Evolutionary conservation across 2,329 filamentous ascomycete genomes (phyloP).

Genomic region (Alternaria angustiovoidea): DNA sequence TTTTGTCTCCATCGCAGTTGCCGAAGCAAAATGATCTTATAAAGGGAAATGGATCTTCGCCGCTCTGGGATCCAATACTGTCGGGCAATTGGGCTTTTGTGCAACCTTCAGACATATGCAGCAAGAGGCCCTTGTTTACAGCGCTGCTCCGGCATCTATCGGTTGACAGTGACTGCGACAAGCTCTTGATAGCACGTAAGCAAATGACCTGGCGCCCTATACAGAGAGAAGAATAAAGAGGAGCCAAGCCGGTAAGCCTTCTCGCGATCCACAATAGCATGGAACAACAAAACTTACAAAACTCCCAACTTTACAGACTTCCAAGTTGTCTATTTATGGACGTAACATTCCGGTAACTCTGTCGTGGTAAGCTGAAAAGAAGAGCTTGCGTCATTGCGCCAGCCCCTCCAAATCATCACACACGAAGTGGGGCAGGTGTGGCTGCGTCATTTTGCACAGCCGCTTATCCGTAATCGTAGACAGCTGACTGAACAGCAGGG

Average conservation of each 20-base stretch:
- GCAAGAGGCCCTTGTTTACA: neutral
- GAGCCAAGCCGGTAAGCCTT: neutral
- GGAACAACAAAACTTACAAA: neutral
- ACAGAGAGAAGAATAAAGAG: neutral
- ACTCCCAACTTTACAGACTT: neutral
- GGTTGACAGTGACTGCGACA: neutral
- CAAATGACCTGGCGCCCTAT: neutral
- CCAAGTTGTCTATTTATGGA: neutral
- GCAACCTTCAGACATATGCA: neutral
- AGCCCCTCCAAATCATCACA: neutral
- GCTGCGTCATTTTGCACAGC: slow-evolving; percentile 18
- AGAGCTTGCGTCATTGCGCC: neutral
- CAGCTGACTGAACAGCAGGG: slow-evolving; percentile 19
- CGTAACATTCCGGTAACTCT: neutral
- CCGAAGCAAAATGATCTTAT: no score
- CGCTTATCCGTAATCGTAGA: slow-evolving; percentile 15
- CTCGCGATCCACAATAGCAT: neutral
- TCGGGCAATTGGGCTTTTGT: neutral
- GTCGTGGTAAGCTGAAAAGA: neutral
- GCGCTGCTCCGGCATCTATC: neutral
- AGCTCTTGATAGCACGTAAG: no score
- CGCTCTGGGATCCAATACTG: no score
- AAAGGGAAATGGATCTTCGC: no score
- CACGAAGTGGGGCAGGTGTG: neutral
- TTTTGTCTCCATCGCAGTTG: no score